Conservation (phyloP, 495 filamentous ascomycete genomes). For the Hypoxylon lenormandii region DNA sequence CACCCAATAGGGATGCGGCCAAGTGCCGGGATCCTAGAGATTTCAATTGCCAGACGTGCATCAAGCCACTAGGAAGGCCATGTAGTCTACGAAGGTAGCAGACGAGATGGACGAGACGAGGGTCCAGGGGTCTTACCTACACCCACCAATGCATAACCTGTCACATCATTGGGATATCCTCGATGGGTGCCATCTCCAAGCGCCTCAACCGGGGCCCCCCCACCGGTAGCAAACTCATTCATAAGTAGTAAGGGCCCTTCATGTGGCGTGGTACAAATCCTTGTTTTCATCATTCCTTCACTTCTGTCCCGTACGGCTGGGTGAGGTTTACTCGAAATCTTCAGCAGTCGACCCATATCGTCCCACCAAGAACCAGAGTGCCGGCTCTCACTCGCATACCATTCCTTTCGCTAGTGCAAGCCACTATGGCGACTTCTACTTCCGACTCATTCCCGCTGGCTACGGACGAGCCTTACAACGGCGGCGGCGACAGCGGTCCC, state of each 20-base stretch:
- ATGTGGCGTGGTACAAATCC: constrained; percentile 47
- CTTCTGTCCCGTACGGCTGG: constrained; percentile 33
- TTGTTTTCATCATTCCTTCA: constrained; percentile 26
- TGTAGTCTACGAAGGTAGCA: constrained; percentile 3
- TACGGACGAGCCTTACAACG: constrained; percentile 50
- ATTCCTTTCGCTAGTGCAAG: constrained; percentile 37
- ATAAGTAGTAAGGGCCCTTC: constrained; percentile 41
- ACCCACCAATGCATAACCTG: constrained; percentile 36
- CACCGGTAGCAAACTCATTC: constrained; percentile 22
- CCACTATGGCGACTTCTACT: constrained; percentile 40
- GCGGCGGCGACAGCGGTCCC: constrained; percentile 44
- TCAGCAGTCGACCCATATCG: constrained; percentile 41
- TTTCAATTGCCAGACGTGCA: constrained; percentile 43
- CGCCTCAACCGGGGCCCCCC: constrained; percentile 28
- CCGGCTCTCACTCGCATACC: constrained; percentile 26
- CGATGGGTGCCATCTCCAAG: constrained; percentile 24
- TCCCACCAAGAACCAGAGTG: constrained; percentile 38
- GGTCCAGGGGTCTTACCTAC: constrained; percentile 14
- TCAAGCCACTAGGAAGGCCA: constrained; percentile 25
- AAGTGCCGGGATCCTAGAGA: constrained; percentile 38
- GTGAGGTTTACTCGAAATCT: constrained; percentile 40
- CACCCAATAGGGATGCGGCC: constrained; percentile 32
- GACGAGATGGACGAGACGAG: constrained; percentile 1
- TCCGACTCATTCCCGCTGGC: constrained; percentile 49
- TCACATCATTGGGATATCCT: constrained; percentile 34